phyloP scores from a whole-genome alignment of 2,329 filamentous ascomycete species.

The Zarea fungicola region DNA sequence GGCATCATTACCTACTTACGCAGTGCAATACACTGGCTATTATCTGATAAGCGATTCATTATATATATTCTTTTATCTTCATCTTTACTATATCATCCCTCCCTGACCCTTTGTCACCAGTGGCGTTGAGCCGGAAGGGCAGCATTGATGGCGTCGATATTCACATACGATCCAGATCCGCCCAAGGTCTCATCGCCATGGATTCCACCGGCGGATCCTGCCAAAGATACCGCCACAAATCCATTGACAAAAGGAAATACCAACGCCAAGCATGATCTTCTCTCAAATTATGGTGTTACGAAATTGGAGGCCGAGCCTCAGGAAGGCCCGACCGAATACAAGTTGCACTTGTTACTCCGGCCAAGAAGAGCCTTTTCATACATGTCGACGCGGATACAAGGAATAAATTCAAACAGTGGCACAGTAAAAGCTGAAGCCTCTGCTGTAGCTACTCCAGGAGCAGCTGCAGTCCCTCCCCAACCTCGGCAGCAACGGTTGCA shows the following conservation, averaged over 20 bases:
- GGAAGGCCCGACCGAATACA: conserved; percentile 93
- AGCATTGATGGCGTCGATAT: conserved; percentile 77
- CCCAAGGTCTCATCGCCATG: conserved; percentile 88
- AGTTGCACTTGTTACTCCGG: conserved; percentile 81
- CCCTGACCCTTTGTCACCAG: too few species aligned
- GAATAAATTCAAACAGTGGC: neutral
- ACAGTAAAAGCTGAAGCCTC: conserved; percentile 9
- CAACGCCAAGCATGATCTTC: conserved; percentile 29
- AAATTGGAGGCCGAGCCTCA: conserved; percentile 87
- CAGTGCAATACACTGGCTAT: neutral
- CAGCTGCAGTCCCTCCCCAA: conserved; percentile 48
- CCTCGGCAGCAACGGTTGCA: conserved; percentile 79
- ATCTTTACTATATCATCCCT: neutral
- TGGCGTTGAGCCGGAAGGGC: too few species aligned
- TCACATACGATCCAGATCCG: conserved; percentile 87
- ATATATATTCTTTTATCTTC: neutral
- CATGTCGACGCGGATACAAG: conserved; percentile 53
- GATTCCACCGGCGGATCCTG: conserved; percentile 53
- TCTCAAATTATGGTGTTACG: conserved; percentile 61
- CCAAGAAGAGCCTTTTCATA: conserved; percentile 68
- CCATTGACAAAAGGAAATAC: neutral
- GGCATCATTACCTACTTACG: neutral
- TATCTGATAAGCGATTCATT: neutral
- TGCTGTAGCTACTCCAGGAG: conserved; percentile 11
- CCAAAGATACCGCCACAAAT: neutral